Evolutionary conservation across 208 protist genomes (phyloP).

Genomic region (Acanthamoeba divionensis): DNA sequence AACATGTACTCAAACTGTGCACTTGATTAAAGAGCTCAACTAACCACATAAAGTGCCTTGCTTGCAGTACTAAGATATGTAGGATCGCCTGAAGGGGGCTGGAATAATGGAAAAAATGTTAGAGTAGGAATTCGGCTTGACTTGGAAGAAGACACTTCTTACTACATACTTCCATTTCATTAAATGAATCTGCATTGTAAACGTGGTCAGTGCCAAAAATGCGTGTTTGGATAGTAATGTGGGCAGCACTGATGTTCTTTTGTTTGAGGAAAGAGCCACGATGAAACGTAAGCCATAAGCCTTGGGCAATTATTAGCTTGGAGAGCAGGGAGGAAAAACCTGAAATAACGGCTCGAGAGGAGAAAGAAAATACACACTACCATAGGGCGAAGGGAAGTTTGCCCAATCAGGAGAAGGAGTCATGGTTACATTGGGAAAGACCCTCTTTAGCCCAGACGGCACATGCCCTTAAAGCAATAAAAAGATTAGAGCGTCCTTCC

Average conservation of each 20-base stretch:
- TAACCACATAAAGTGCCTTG: constrained; percentile 44
- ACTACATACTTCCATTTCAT: constrained; percentile 66
- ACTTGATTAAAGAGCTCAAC: not conserved
- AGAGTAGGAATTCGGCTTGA: too few species aligned
- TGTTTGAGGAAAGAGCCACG: too few species aligned
- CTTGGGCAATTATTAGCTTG: too few species aligned
- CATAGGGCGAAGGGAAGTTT: not conserved
- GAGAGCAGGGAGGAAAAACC: too few species aligned
- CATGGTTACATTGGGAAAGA: not conserved
- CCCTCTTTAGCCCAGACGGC: not conserved
- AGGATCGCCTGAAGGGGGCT: constrained; percentile 1
- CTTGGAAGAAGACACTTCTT: not conserved
- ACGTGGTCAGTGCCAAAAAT: constrained; percentile 57
- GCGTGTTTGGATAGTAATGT: not conserved
- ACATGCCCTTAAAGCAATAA: not conserved
- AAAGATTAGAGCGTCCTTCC: not conserved
- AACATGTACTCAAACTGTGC: not conserved
- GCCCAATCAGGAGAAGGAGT: not conserved
- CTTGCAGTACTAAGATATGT: constrained; percentile 58
- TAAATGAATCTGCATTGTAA: constrained; percentile 75
- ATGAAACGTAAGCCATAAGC: too few species aligned
- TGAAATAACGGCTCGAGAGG: not conserved
- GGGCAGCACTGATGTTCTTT: not conserved
- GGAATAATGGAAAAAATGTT: too few species aligned
- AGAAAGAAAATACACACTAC: not conserved